Percentiles rank a stretch among this genome's conserved stretches.
Conservation (phyloP, 768 basidiomycete genomes). For the Mycena amicta region DNA sequence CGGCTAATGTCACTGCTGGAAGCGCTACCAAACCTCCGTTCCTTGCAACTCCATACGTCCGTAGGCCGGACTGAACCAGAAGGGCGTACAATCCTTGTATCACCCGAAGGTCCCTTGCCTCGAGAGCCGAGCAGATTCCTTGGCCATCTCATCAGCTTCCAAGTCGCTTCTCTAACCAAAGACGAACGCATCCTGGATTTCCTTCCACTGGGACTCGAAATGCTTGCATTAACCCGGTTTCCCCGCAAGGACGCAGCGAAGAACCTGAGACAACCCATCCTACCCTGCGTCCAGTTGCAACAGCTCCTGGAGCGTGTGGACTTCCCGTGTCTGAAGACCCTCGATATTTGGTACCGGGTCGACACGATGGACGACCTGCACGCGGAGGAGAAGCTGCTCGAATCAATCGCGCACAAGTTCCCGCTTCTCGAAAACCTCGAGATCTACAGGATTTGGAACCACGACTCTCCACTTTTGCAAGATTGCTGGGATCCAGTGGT, state of each 20-base stretch:
- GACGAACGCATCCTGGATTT: neutral
- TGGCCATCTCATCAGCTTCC: neutral
- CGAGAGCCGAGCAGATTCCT: neutral
- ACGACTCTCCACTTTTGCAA: neutral
- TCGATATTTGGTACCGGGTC: neutral
- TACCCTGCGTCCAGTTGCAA: neutral
- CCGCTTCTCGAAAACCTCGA: neutral
- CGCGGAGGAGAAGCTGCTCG: neutral
- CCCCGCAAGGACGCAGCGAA: neutral
- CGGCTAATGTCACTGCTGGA: neutral
- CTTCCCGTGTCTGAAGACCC: neutral
- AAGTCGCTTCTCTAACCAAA: neutral
- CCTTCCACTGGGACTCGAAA: neutral
- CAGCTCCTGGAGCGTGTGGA: neutral
- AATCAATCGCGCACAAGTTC: neutral
- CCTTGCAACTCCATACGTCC: neutral
- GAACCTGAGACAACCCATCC: neutral
- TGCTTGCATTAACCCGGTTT: neutral
- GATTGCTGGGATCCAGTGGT: neutral
- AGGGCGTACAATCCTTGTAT: neutral
- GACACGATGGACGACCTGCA: neutral
- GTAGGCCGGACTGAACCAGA: neutral
- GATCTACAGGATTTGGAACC: neutral
- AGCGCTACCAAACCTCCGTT: neutral
- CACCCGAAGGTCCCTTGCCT: neutral